A percentile compares a stretch with the other conserved stretches of the same genome.
phyloP scores from a whole-genome alignment of 208 protist genomes.

The Phytomonas sp. region DNA sequence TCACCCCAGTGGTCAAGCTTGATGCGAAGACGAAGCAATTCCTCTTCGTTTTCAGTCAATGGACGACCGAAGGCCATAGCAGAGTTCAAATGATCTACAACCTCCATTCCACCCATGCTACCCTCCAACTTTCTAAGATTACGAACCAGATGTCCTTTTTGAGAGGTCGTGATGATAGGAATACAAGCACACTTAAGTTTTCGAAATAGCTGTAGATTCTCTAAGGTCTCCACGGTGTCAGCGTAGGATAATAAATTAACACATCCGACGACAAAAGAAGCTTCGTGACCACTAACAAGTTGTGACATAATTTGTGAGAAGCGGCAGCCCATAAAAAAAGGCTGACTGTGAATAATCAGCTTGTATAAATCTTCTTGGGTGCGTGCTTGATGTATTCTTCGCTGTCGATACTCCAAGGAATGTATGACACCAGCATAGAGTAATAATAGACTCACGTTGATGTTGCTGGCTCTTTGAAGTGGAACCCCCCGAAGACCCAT shows the following conservation, averaged over 20 bases:
- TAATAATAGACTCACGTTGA: constrained; percentile 82
- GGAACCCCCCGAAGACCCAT: constrained; percentile 41
- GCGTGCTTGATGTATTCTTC: constrained; percentile 22
- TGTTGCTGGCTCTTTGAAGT: constrained; percentile 44
- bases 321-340: constrained; percentile 88
- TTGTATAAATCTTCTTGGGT: constrained; percentile 46
- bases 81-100: constrained; percentile 34
- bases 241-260: constrained; percentile 64
- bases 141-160: constrained; percentile 57
- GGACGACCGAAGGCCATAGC: constrained; percentile 37
- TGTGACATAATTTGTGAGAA: constrained; percentile 88
- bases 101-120: constrained; percentile 36
- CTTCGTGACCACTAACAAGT: constrained; percentile 76
- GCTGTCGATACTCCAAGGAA: constrained; percentile 67
- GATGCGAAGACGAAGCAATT: constrained; percentile 39
- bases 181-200: constrained; percentile 47
- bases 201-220: constrained; percentile 81
- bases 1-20: constrained; percentile 33
- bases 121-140: constrained; percentile 58
- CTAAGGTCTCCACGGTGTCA: constrained; percentile 74
- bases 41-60: constrained; percentile 81
- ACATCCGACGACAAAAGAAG: constrained; percentile 79
- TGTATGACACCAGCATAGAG: constrained; percentile 78
- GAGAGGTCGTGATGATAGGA: constrained; percentile 56
- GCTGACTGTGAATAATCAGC: constrained; percentile 76